Percentiles rank a stretch among this genome's conserved stretches.
phyloP scores from a whole-genome alignment of 495 filamentous ascomycete species.

The Hypoxylon trugodes region DNA sequence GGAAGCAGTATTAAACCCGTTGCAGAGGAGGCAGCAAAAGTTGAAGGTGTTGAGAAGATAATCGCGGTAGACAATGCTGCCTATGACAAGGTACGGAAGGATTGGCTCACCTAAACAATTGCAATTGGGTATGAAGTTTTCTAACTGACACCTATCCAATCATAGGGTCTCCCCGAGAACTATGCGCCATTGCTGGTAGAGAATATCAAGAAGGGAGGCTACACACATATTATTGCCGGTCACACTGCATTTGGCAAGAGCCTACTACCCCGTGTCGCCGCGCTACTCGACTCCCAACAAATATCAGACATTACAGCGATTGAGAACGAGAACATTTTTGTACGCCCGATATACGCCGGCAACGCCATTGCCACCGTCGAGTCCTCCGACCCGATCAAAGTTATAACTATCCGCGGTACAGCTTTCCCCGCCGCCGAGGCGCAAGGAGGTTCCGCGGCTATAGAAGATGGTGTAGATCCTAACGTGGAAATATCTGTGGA shows the following conservation, averaged over 20 bases:
- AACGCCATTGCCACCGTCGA: conserved; percentile 98
- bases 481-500: conserved; percentile 75
- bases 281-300: conserved; percentile 89
- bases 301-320: conserved; percentile 90
- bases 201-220: conserved; percentile 93
- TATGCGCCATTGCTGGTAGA: conserved; percentile 91
- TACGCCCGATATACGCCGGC: conserved; percentile 96
- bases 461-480: conserved; percentile 74
- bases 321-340: conserved; percentile 91
- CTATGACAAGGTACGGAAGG: conserved; percentile 80
- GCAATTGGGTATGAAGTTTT: background rate
- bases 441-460: conserved; percentile 61
- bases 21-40: conserved; percentile 87
- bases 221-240: conserved; percentile 86
- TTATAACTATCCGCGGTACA: conserved; percentile 91
- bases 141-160: conserved; percentile 1
- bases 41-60: conserved; percentile 89
- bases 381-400: conserved; percentile 83
- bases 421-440: conserved; percentile 74
- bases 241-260: conserved; percentile 98
- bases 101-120: background rate
- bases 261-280: conserved; percentile 93
- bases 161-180: conserved; percentile 89
- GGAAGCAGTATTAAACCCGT: conserved; percentile 81
- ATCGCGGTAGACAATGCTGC: conserved; percentile 85